These are phyloP conservation scores for Arthroderma sp. DNA, from an alignment of 2,329 filamentous ascomycete genomes.

Conservation along the genomic window DNA sequence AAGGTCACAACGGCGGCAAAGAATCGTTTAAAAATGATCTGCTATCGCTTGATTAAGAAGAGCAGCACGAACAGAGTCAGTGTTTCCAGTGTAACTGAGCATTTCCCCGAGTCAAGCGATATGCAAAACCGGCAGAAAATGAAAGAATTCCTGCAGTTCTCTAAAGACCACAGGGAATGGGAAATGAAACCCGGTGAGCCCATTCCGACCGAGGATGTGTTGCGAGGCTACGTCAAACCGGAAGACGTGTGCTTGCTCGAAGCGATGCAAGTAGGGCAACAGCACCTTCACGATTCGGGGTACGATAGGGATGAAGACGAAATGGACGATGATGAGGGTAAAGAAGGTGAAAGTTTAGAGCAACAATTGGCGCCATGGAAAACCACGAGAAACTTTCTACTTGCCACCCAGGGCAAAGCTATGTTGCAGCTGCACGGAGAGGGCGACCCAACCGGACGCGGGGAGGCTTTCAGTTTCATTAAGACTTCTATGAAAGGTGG, in stretches of 20 bases:
- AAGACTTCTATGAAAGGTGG: conserved; percentile 98
- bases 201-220: conserved; percentile 64
- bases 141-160: conserved; percentile 88
- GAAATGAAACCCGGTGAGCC: conserved; percentile 58
- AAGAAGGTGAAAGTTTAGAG: conserved; percentile 63
- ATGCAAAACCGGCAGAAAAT: conserved; percentile 94
- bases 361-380: conserved; percentile 92
- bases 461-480: conserved; percentile 92
- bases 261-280: conserved; percentile 89
- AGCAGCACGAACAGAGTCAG: conserved; percentile 56
- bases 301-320: conserved; percentile 60
- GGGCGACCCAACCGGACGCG: conserved; percentile 85
- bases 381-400: conserved; percentile 89
- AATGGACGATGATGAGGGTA: conserved; percentile 50
- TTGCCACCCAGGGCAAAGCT: conserved; percentile 85
- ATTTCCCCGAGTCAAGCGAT: conserved; percentile 85
- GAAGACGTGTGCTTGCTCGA: conserved; percentile 92
- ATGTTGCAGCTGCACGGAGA: conserved; percentile 93
- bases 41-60: conserved; percentile 74
- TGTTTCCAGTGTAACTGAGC: conserved; percentile 75
- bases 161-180: conserved; percentile 82
- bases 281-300: conserved; percentile 81
- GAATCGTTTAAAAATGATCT: conserved; percentile 90
- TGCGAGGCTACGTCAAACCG: conserved; percentile 81
- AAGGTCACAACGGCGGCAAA: conserved; percentile 97